Evolutionary conservation across 257 asterid species (phyloP).

Genomic region (Solanum bulbocastanum): DNA sequence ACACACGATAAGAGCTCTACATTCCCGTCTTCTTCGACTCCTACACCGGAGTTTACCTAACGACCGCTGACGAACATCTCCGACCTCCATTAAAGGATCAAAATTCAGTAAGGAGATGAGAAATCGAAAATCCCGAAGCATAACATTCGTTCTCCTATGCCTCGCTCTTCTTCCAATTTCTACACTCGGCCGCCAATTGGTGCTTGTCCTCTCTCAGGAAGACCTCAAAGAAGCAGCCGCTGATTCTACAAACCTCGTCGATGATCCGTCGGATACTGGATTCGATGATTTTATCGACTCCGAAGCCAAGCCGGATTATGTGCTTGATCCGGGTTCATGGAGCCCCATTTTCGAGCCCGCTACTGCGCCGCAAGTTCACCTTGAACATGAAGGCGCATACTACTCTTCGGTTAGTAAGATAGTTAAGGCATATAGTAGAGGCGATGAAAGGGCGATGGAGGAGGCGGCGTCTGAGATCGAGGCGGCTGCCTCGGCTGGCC

Average conservation of each 20-base stretch:
- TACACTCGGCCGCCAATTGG: constrained; percentile 56
- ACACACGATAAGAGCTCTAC: neutral
- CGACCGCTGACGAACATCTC: neutral
- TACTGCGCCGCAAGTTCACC: constrained; percentile 21
- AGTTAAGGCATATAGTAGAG: constrained; percentile 60
- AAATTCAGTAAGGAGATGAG: constrained; percentile 25
- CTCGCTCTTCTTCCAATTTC: constrained; percentile 32
- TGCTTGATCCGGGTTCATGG: constrained; percentile 96
- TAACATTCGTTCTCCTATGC: constrained; percentile 33
- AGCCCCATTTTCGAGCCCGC: constrained; percentile 75
- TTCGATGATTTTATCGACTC: constrained; percentile 75
- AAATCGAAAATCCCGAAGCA: constrained; percentile 14
- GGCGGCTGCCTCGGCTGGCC: constrained; percentile 49
- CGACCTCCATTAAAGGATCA: neutral
- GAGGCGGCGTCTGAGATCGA: constrained; percentile 71
- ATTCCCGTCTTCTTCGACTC: neutral
- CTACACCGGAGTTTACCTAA: neutral
- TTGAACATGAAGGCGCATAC: constrained; percentile 26
- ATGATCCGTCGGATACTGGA: constrained; percentile 37
- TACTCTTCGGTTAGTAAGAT: constrained; percentile 56
- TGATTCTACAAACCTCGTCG: constrained; percentile 9
- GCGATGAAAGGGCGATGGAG: constrained; percentile 65
- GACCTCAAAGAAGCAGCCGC: constrained; percentile 51
- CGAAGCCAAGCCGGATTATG: constrained; percentile 57
- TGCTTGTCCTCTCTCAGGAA: constrained; percentile 69